Percentiles rank a stretch among this genome's conserved stretches.
Conservation (phyloP, 148 eudicot species). For the Heliamphora exappendiculata region DNA sequence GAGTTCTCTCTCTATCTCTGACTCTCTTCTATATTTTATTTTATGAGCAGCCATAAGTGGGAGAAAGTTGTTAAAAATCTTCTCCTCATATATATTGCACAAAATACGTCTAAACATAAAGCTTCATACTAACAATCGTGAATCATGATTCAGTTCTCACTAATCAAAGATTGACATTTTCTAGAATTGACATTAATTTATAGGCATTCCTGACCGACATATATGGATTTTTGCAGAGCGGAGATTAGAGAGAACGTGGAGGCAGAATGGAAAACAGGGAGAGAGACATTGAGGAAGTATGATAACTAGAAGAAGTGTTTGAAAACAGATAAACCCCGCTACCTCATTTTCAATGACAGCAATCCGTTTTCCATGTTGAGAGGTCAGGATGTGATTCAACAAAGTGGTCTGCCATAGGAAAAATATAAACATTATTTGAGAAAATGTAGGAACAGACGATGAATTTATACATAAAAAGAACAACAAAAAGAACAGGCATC, state of each 20-base stretch:
- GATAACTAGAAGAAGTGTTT: background rate
- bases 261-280: background rate
- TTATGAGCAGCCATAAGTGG: background rate
- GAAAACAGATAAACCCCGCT: slow-evolving; percentile 1
- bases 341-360: slow-evolving; percentile 98
- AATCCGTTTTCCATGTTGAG: slow-evolving; percentile 84
- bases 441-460: background rate
- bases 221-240: background rate
- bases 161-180: background rate
- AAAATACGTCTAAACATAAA: background rate
- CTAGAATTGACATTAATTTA: background rate
- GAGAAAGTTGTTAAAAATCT: background rate
- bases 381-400: slow-evolving; percentile 77
- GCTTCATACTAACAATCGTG: background rate
- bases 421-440: background rate
- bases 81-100: background rate
- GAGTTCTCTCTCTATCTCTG: too few species aligned
- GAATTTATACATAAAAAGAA: background rate
- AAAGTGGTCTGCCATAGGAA: slow-evolving; percentile 64
- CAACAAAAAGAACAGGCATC: background rate
- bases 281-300: background rate
- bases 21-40: background rate
- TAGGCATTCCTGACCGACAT: too few species aligned
- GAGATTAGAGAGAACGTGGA: too few species aligned
- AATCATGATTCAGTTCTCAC: background rate